These are phyloP conservation scores for Fomitopsis betulina DNA, from an alignment of 1,284 basidiomycete genomes.

Conservation along the genomic window DNA sequence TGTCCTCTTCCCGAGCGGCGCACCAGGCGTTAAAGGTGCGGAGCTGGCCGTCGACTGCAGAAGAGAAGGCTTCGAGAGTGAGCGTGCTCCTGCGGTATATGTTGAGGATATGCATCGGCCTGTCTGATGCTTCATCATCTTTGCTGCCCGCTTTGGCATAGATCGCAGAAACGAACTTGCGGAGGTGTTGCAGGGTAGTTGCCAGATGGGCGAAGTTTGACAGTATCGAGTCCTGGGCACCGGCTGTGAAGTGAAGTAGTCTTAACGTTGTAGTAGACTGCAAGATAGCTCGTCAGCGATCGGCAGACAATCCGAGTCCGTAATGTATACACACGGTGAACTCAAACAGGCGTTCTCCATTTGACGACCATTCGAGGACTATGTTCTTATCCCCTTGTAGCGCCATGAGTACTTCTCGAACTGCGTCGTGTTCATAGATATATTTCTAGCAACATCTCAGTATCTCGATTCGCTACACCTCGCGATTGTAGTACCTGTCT, in stretches of 20 bases:
- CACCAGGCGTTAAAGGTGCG: slow-evolving; percentile 65
- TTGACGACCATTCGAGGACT: slow-evolving; percentile 42
- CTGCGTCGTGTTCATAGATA: slow-evolving; percentile 67
- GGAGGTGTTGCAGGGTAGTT: slow-evolving; percentile 55
- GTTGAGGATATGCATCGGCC: slow-evolving; percentile 12
- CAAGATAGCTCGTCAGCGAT: background rate
- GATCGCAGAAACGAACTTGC: slow-evolving; percentile 50
- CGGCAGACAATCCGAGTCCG: background rate
- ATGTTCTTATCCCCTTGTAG: slow-evolving; percentile 66
- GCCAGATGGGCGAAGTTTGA: slow-evolving; percentile 49
- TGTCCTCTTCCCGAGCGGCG: slow-evolving; percentile 59
- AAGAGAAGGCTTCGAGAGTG: slow-evolving; percentile 79
- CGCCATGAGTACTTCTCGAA: slow-evolving; percentile 69
- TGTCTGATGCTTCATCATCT: slow-evolving; percentile 2
- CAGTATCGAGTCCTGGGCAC: slow-evolving; percentile 61
- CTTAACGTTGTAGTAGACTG: slow-evolving; percentile 53
- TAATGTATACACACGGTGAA: slow-evolving; percentile 22
- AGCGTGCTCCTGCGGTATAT: slow-evolving; percentile 34
- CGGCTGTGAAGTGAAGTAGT: slow-evolving; percentile 59
- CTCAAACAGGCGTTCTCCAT: slow-evolving; percentile 18
- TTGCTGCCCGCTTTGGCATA: slow-evolving; percentile 27
- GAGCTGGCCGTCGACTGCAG: slow-evolving; percentile 62
- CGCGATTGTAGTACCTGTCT: slow-evolving; percentile 26
- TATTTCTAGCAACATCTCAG: slow-evolving; percentile 40
- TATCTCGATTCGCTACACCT: background rate